Evolutionary conservation across 164 flowering plant genomes (phyloP).

Genomic region (Dillenia turbinata): DNA sequence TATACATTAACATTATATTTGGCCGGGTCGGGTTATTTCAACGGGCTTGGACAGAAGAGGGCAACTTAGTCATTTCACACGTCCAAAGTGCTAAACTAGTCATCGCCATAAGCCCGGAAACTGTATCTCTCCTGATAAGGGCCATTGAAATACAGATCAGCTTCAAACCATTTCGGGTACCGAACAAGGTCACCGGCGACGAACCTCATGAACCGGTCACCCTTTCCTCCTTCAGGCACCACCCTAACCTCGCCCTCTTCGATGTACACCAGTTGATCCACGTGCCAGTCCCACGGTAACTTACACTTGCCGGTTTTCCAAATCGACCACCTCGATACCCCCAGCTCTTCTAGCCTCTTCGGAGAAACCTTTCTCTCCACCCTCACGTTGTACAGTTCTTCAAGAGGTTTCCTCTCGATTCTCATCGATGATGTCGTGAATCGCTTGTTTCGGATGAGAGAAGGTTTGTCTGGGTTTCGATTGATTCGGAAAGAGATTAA

Average conservation of each 20-base stretch:
- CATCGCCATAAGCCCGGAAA: conserved; percentile 79
- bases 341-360: conserved; percentile 58
- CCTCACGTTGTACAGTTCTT: conserved; percentile 61
- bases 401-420: conserved; percentile 52
- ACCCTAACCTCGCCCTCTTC: conserved; percentile 87
- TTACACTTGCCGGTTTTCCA: conserved; percentile 82
- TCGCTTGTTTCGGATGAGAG: neutral
- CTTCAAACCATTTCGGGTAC: conserved; percentile 94
- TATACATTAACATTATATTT: too few species aligned
- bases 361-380: conserved; percentile 59
- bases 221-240: conserved; percentile 62
- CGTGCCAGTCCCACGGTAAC: conserved; percentile 92
- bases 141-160: conserved; percentile 74
- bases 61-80: neutral
- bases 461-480: neutral
- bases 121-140: conserved; percentile 78
- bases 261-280: conserved; percentile 74
- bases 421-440: conserved; percentile 35
- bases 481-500: conserved; percentile 14
- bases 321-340: conserved; percentile 66
- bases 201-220: conserved; percentile 54
- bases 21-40: too few species aligned
- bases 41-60: neutral
- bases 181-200: conserved; percentile 77
- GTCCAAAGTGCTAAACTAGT: conserved; percentile 11